These are phyloP conservation scores for Corymbia citriodora DNA, from an alignment of 441 rosid genomes.

Conservation along the genomic window DNA sequence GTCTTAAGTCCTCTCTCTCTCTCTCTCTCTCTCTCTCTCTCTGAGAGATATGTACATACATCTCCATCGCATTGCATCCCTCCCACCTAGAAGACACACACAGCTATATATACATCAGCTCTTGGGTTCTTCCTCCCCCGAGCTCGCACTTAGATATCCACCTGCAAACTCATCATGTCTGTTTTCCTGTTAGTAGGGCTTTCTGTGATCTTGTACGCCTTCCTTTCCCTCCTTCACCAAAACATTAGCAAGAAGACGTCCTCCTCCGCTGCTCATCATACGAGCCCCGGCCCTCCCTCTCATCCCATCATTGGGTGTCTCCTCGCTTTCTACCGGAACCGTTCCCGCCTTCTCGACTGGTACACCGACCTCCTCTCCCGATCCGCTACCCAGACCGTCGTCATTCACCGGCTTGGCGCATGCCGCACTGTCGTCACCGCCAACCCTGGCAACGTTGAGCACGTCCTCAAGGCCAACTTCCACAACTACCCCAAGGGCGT, in stretches of 20 bases:
- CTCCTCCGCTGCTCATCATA: background rate
- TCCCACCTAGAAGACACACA: too few species aligned
- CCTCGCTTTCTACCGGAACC: constrained; percentile 7
- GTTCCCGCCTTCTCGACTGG: constrained; percentile 58
- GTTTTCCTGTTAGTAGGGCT: constrained; percentile 13
- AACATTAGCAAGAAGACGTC: background rate
- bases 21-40: too few species aligned
- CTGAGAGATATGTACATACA: too few species aligned
- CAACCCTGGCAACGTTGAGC: constrained; percentile 56
- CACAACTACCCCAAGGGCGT: constrained; percentile 70
- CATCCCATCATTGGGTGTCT: constrained; percentile 13
- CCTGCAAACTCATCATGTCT: background rate
- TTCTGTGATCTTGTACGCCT: constrained; percentile 11
- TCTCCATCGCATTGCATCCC: too few species aligned
- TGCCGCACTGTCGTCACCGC: constrained; percentile 61
- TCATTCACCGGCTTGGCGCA: constrained; percentile 42
- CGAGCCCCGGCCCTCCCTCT: constrained; percentile 29
- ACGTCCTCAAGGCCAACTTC: constrained; percentile 60
- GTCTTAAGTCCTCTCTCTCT: too few species aligned
- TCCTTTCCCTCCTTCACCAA: constrained; percentile 1
- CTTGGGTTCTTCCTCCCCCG: background rate
- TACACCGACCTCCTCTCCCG: constrained; percentile 52
- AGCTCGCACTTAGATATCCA: background rate
- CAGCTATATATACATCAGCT: background rate
- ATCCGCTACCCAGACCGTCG: constrained; percentile 52